These are phyloP conservation scores for Fusarium euwallaceae DNA, from an alignment of 2,329 filamentous ascomycete genomes.

Conservation along the genomic window DNA sequence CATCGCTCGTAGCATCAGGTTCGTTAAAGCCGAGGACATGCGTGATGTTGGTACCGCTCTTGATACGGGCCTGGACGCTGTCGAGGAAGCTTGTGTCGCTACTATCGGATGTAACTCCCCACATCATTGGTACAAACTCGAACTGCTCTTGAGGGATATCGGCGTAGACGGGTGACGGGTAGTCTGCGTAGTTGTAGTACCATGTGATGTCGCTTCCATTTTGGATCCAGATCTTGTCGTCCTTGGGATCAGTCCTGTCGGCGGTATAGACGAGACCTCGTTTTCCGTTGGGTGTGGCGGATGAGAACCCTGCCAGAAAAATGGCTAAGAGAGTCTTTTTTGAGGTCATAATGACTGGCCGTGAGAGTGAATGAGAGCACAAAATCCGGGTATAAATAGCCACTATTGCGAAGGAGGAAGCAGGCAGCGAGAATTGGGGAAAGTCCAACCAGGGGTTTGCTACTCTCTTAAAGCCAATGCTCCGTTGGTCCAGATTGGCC, in stretches of 20 bases:
- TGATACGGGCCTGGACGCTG: slow-evolving; percentile 68
- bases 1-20: slow-evolving; percentile 70
- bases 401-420: not conserved
- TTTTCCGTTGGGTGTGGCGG: slow-evolving; percentile 62
- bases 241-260: slow-evolving; percentile 64
- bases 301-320: slow-evolving; percentile 40
- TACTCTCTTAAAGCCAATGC: not conserved
- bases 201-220: slow-evolving; percentile 74
- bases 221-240: slow-evolving; percentile 75
- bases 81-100: slow-evolving; percentile 72
- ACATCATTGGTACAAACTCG: slow-evolving; percentile 86
- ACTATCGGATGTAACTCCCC: slow-evolving; percentile 67
- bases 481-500: not conserved
- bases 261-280: slow-evolving; percentile 80
- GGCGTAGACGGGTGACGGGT: slow-evolving; percentile 67
- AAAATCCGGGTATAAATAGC: not conserved
- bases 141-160: slow-evolving; percentile 67
- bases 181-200: slow-evolving; percentile 84
- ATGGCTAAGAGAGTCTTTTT: slow-evolving; percentile 31
- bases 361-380: not conserved
- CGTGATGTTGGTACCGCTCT: slow-evolving; percentile 67
- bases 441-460: not conserved
- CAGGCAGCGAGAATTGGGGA: not conserved
- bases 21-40: slow-evolving; percentile 86
- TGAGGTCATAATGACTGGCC: slow-evolving; percentile 17